These are phyloP conservation scores for Verticillium isaacii DNA, from an alignment of 2,329 filamentous ascomycete genomes.

Conservation along the genomic window DNA sequence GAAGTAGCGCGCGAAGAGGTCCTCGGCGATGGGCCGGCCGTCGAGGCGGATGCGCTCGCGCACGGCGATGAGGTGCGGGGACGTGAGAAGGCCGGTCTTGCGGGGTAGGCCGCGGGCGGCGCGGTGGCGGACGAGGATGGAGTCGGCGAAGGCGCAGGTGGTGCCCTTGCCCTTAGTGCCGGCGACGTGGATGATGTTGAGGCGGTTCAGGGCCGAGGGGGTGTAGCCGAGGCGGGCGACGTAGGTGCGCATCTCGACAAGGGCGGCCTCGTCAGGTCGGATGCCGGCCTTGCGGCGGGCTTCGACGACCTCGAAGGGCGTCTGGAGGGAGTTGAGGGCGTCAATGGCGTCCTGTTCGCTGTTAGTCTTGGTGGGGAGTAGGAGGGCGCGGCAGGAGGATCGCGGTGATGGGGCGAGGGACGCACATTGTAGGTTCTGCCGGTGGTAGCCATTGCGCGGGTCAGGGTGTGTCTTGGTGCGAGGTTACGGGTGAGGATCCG, in stretches of 20 bases:
- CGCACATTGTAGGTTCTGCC: slow-evolving; percentile 11
- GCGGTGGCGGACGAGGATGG: slow-evolving; percentile 53
- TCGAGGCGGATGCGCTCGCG: slow-evolving; percentile 64
- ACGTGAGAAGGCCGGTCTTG: slow-evolving; percentile 62
- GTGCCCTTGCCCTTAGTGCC: slow-evolving; percentile 72
- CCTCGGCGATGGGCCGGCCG: slow-evolving; percentile 50
- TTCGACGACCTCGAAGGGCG: slow-evolving; percentile 77
- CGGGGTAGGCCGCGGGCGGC: slow-evolving; percentile 23
- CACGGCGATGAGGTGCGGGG: slow-evolving; percentile 63
- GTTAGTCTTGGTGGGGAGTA: background rate
- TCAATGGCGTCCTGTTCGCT: slow-evolving; percentile 71
- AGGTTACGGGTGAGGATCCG: slow-evolving; percentile 1
- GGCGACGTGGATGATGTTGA: slow-evolving; percentile 66
- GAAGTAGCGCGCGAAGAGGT: slow-evolving; percentile 59
- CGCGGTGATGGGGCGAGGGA: background rate
- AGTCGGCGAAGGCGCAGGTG: slow-evolving; percentile 63
- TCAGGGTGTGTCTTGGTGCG: background rate
- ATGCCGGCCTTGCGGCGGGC: slow-evolving; percentile 70
- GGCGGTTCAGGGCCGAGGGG: slow-evolving; percentile 46
- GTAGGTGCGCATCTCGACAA: slow-evolving; percentile 78
- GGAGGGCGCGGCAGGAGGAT: background rate
- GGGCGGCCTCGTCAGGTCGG: slow-evolving; percentile 61
- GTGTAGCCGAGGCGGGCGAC: slow-evolving; percentile 73
- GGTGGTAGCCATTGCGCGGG: slow-evolving; percentile 7
- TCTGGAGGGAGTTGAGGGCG: slow-evolving; percentile 85